Conservation (phyloP, 192 early-diverging fungal species). For the Coemansia sp. region DNA sequence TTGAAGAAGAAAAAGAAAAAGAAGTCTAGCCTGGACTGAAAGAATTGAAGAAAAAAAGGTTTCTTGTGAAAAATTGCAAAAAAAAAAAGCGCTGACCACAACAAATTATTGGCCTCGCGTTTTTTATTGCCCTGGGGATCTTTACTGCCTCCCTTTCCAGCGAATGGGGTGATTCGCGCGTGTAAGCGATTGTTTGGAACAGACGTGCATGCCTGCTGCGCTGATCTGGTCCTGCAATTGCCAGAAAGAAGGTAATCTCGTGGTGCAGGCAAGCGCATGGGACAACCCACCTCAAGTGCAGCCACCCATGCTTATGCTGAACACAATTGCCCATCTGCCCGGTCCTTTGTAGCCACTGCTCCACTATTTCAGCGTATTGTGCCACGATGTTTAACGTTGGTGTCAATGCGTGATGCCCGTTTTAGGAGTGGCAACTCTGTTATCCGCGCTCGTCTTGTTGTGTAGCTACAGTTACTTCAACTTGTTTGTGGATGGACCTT, state of each 20-base stretch:
- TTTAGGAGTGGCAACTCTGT: too few relatives aligned
- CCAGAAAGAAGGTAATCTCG: too few relatives aligned
- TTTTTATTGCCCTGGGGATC: background rate
- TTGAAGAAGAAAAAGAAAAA: constrained; percentile 2
- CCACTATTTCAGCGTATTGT: background rate
- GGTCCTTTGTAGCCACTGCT: background rate
- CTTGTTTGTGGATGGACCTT: too few relatives aligned
- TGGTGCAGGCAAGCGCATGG: background rate
- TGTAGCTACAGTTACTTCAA: too few relatives aligned
- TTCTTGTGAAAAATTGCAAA: constrained; percentile 3
- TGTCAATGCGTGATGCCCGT: too few relatives aligned
- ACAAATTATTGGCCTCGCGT: background rate
- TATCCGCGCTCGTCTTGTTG: too few relatives aligned
- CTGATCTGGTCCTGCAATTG: background rate
- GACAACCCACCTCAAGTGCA: background rate
- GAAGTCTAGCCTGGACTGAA: too few relatives aligned
- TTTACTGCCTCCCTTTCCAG: background rate
- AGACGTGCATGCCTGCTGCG: background rate
- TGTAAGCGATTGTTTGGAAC: background rate
- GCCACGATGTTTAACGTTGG: too few relatives aligned
- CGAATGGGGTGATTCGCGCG: background rate
- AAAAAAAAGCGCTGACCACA: background rate
- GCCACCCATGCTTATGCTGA: background rate
- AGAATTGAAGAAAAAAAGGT: background rate
- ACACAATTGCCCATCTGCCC: too few relatives aligned